Conservation (phyloP, 352 stramenopile species). For the Pythium apleroticum region DNA sequence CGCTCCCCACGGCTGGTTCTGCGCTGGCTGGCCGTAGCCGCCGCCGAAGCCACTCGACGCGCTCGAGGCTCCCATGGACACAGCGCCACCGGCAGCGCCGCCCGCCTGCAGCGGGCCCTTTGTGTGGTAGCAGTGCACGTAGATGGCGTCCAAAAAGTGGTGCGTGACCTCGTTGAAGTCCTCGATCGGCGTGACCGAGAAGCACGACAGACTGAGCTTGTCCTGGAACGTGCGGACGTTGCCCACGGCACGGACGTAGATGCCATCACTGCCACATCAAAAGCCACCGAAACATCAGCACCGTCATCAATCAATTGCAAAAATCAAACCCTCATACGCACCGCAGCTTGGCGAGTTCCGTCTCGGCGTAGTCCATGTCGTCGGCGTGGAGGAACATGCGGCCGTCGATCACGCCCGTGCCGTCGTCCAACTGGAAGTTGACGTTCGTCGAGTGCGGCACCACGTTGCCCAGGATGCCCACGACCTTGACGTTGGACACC, state of each 20-base stretch:
- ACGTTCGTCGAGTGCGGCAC: conserved; percentile 89
- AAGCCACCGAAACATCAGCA: conserved; percentile 1
- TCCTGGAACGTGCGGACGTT: conserved; percentile 91
- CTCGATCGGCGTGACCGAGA: conserved; percentile 79
- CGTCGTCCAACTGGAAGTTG: conserved; percentile 94
- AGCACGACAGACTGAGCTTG: conserved; percentile 86
- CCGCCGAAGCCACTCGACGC: conserved; percentile 25
- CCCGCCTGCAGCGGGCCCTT: conserved; percentile 50
- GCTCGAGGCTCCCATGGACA: conserved; percentile 21
- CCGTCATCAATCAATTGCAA: background rate
- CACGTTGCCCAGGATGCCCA: conserved; percentile 81
- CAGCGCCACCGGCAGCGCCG: conserved; percentile 7
- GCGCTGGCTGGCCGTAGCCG: conserved; percentile 9
- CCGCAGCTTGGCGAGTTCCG: conserved; percentile 53
- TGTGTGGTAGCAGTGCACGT: conserved; percentile 88
- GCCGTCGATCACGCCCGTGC: conserved; percentile 89
- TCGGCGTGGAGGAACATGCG: conserved; percentile 91
- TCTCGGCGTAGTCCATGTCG: conserved; percentile 73
- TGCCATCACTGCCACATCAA: conserved; percentile 49
- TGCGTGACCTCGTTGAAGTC: conserved; percentile 96
- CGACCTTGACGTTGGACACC: conserved; percentile 87
- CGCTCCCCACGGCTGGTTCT: conserved; percentile 36
- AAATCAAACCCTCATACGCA: conserved; percentile 26
- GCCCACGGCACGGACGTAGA: conserved; percentile 91
- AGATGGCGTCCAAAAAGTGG: conserved; percentile 94